Evolutionary conservation across 2,329 filamentous ascomycete genomes (phyloP), one percentile per base, ranked within the genome.

Genomic region (Fusarium domesticum): DNA sequence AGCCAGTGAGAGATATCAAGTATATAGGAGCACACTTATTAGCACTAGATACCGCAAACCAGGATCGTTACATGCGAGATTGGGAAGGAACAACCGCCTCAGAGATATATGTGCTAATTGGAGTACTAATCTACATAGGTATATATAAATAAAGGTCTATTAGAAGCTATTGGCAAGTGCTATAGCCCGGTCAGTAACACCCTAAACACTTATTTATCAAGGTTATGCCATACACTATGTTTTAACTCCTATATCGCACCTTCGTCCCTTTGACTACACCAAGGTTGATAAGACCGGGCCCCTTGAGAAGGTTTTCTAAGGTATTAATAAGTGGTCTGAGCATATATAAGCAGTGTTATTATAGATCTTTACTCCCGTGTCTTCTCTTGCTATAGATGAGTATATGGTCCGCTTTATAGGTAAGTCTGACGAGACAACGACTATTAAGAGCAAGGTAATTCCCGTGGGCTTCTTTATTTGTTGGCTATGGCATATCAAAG

Each of bases 401-500:
- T 39, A 17, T 34, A 39, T 39, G 30, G 37, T 39, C 37, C 37
- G 28, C 28, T 39, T 39, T 18, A 25, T 20, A 4, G 37, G 37
- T 5, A 18, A 28, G 18, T 39, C 37, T n/a, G 25, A n/a, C 10
- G 37, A 39, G 28, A 39, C 28, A 39, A 39, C 18, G 16, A 39
- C 37, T 16, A 15, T 39, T 28, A 25, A 25, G 32, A 18, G 4
- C 14, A 39, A 39, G 19, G 17, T 18, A 18, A 39, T 23, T 2
- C 37, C 37, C 16, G 32, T 5, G n/a, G 44, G 48, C 37, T 28
- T 37, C 32, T 41, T 50, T 32, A 15, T 50, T n/a, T 18, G 38
- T 15, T 45, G 40, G 43, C 30, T 44, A 38, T 42, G 37, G 40
- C 40, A 45, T 16, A 35, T n/a, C n/a, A n/a, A n/a, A n/a, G n/a